Evolutionary conservation across 345 rosid species (phyloP), one percentile per base, ranked within the genome.

Genomic region (Moringa oleifera): DNA sequence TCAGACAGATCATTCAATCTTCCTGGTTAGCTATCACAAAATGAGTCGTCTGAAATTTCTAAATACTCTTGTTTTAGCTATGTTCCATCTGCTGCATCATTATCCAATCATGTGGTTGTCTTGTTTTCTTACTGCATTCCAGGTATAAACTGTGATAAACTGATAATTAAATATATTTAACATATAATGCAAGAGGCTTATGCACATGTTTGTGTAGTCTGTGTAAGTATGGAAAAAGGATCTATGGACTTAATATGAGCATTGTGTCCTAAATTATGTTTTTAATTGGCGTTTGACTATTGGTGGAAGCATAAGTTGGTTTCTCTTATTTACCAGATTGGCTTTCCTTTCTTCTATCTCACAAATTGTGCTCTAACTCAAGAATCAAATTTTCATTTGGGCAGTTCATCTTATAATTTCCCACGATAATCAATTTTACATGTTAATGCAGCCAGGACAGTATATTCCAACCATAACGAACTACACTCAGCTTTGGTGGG

Each of bases 401-500:
- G 46, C 20, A 57, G n/a, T 28, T 25, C 46, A 16, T 49, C 50
- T 57, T 18, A 31, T 51, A 47, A 25, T 12, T 57, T n/a, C n/a
- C n/a, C n/a, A n/a, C n/a, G 33, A 67, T 53, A 50, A 54, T 54
- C 20, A 21, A 8, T 51, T 51, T 62, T 71, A 20, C 65, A 59
- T 65, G 19, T 66, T 81, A 20, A 64, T 84, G 81, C 85, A 95
- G 95, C 80, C 86, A 25, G 12, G 69, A 55, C 77, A 71, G 54
- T 89, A 85, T 71, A 80, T 91, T 64, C 97, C 96, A 51, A 93
- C 97, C 33, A 93, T 90, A 77, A 93, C 97, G 69, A 93, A 90
- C 70, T 71, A 93, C 80, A 93, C 99, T 21, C 87, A 82, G 70
- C 83, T 93, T 50, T 95, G 97, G 97, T 95, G 99, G 97, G 89